These are phyloP conservation scores for Cyathus striatus DNA, from an alignment of 768 basidiomycete genomes.

Conservation along the genomic window DNA sequence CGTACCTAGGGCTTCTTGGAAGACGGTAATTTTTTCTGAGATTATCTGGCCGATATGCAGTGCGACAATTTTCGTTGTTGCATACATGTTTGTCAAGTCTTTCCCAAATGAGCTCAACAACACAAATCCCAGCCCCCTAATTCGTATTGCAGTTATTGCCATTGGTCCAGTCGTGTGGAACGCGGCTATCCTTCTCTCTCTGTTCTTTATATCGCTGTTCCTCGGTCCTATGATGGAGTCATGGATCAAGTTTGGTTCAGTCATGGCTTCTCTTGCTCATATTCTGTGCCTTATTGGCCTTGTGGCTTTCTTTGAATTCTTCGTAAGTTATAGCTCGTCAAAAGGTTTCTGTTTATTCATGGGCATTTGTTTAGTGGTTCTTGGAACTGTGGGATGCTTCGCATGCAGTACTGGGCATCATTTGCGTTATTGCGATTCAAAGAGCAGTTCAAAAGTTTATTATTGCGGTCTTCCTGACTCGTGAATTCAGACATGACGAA, in stretches of 20 bases:
- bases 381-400: conserved; percentile 96
- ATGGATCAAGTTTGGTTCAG: conserved; percentile 84
- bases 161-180: conserved; percentile 96
- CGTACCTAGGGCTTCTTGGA: conserved; percentile 88
- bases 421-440: conserved; percentile 86
- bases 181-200: conserved; percentile 72
- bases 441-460: conserved; percentile 91
- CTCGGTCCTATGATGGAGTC: conserved; percentile 84
- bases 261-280: conserved; percentile 93
- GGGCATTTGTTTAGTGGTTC: conserved; percentile 66
- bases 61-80: conserved; percentile 73
- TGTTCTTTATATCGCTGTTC: conserved; percentile 93
- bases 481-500: conserved; percentile 98
- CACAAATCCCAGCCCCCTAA: conserved; percentile 73
- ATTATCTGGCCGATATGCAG: conserved; percentile 75
- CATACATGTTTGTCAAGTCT: conserved; percentile 92
- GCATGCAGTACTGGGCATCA: conserved; percentile 90
- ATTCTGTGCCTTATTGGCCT: conserved; percentile 75
- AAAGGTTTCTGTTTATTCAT: no score
- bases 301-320: conserved; percentile 92
- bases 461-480: conserved; percentile 89
- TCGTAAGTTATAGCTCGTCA: no score
- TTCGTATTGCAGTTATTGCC: conserved; percentile 85
- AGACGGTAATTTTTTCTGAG: conserved; percentile 77
- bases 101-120: conserved; percentile 67